Evolutionary conservation across 495 filamentous ascomycete species (phyloP).

Genomic region (Glarea lozoyensis): DNA sequence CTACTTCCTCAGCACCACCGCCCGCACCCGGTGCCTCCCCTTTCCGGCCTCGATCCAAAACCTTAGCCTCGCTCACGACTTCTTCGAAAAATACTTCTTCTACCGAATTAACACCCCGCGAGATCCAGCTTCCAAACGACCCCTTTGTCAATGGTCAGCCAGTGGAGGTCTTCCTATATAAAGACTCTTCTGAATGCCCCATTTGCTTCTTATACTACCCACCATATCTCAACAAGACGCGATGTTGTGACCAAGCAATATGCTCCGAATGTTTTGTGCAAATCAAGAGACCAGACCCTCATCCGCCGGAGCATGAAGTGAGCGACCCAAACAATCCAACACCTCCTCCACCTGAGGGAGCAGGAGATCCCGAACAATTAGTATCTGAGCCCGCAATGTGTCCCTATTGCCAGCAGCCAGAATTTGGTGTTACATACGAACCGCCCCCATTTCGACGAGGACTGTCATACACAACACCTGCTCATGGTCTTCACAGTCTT

Average conservation of each 20-base stretch:
- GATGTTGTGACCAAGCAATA: constrained; percentile 94
- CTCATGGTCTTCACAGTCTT: constrained; percentile 26
- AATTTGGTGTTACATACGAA: constrained; percentile 91
- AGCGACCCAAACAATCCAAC: constrained; percentile 42
- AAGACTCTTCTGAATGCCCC: constrained; percentile 82
- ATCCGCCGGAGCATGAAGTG: constrained; percentile 77
- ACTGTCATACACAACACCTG: constrained; percentile 52
- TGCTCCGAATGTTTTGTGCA: constrained; percentile 99
- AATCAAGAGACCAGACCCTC: constrained; percentile 93
- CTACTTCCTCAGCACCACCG: constrained; percentile 5
- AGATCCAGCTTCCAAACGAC: constrained; percentile 72
- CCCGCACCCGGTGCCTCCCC: constrained; percentile 13
- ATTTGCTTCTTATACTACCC: constrained; percentile 97
- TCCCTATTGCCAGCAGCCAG: constrained; percentile 89
- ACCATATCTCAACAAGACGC: constrained; percentile 88
- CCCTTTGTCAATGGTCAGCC: constrained; percentile 87
- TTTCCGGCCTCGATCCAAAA: constrained; percentile 45
- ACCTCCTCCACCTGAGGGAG: constrained; percentile 30
- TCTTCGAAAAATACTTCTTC: constrained; percentile 57
- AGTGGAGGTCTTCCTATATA: constrained; percentile 88
- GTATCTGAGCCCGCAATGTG: constrained; percentile 89
- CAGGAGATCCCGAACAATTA: constrained; percentile 54
- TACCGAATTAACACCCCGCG: constrained; percentile 62
- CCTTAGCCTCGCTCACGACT: constrained; percentile 71
- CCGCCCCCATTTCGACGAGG: constrained; percentile 83